Conservation (phyloP, 768 basidiomycete species). For the Trametes sanguinea region DNA sequence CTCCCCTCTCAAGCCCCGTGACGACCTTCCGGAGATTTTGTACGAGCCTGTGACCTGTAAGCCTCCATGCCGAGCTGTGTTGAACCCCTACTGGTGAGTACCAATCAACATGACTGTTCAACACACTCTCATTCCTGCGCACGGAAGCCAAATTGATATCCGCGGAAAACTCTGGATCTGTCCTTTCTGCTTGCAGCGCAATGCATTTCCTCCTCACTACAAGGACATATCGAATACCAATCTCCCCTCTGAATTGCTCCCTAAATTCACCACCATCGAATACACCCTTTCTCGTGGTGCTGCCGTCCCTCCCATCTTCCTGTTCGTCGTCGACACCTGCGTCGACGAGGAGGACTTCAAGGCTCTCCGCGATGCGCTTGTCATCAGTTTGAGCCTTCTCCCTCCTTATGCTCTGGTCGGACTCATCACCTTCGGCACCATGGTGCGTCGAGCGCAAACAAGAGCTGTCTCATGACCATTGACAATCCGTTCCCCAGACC, state of each 20-base stretch:
- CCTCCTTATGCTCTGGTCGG: constrained; percentile 96
- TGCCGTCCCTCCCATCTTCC: constrained; percentile 92
- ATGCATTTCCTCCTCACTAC: constrained; percentile 97
- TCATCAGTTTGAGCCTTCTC: constrained; percentile 89
- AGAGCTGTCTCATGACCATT: neutral
- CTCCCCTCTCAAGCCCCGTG: constrained; percentile 90
- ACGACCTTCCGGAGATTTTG: constrained; percentile 92
- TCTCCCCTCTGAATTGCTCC: constrained; percentile 91
- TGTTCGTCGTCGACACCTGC: constrained; percentile 97
- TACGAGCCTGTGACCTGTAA: constrained; percentile 99
- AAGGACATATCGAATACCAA: constrained; percentile 98
- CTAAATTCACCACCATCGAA: constrained; percentile 99
- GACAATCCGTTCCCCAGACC: constrained; percentile 52
- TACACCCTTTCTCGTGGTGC: constrained; percentile 94
- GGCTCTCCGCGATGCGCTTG: constrained; percentile 91
- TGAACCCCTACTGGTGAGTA: constrained; percentile 94
- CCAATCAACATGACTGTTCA: neutral
- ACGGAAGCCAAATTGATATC: constrained; percentile 91
- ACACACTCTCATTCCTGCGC: neutral
- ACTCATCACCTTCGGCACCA: constrained; percentile 94
- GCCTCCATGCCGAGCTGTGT: constrained; percentile 93
- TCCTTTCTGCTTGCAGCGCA: constrained; percentile 95
- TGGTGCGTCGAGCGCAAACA: constrained; percentile 54
- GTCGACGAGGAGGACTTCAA: constrained; percentile 95
- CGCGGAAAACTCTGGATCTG: constrained; percentile 99